Evolutionary conservation across 805 yeast genomes (phyloP), one percentile per base, ranked within the genome.

Genomic region (Candida lessepsii): DNA sequence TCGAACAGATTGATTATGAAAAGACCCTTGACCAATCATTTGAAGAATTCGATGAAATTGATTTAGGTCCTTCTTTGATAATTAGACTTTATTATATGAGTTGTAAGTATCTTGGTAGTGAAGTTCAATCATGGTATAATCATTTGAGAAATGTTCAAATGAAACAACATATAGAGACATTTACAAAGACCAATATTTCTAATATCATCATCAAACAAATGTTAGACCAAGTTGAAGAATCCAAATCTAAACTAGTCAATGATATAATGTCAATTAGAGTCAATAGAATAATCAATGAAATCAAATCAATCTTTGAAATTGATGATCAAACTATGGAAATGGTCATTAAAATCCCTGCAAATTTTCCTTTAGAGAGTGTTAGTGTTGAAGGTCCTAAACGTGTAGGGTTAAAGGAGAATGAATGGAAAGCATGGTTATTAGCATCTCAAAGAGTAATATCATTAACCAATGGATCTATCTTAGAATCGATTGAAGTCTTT

Each of bases 371-470:
- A 29, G 75, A 80, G 2, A 82, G 78, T 47, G 82, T 93, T 8
- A 67, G 70, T 7, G 89, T 93, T 1, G 78, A 77, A 33, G 97
- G 96, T 3, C 78, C 88, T 0, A 71, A 78, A 35, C 71, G 95
- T 45, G 74, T 88, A 24, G 98, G 98, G 15, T 95, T 91, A 11
- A 86, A 84, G 48, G 98, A 91, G 51, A 80, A 78, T 46, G 89
- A 86, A 61, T 90, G 96, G 96, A 83, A 87, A 51, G 88, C 96
- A 2, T 93, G 98, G 98, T 65, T 91, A 14, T 69, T 91, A 58
- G 90, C 96, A 4, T 87, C 96, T 3, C 96, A 89, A 56, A 76
- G 89, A 42, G 81, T 87, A 7, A 79, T 88, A 20, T 75, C 87
- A 2, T 74, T 84, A 28, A 84, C 84, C 51, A 83, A 82, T 50